Evolutionary conservation across 2,329 filamentous ascomycete genomes (phyloP), one percentile per base, ranked within the genome.

Genomic region (Fusarium dimerum): DNA sequence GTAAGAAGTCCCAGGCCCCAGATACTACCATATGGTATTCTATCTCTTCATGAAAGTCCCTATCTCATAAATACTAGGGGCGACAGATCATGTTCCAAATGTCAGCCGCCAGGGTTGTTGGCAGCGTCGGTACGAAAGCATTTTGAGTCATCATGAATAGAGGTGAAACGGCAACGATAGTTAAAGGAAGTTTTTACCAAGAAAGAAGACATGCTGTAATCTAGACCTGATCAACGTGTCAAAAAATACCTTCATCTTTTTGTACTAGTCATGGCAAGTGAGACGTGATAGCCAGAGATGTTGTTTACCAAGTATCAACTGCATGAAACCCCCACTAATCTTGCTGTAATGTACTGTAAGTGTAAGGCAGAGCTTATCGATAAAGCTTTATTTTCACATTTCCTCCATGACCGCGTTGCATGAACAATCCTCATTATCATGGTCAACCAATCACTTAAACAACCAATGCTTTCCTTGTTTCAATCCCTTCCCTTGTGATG

Each of bases 381-480:
- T 66, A 66, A 66, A 57, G 61, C 56, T 58, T 61, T 58, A 59
- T 54, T 63, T 62, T 63, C 43, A 26, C 20, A 26, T 26, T 26
- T 26, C 20, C 20, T 26, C 7, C 20, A 26, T 26, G 20, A 26
- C 20, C 20, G 20, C 7, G 20, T 26, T 7, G 20, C 32, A 36
- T 36, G 10, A 36, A 11, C 10, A 5, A 36, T 36, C 10, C 10
- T 15, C 10, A 36, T 36, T 9, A 36, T 15, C 32, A 36, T 36
- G 32, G 5, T 36, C 32, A 36, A 36, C 13, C 13, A 15, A 36
- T 36, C 32, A 36, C 32, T 11, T 12, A 11, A 9, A 6, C 9
- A 11, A 4, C 11, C 9, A 5, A 11, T 36, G 7, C 4, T 26
- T 26, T 26, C 5, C 9, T 36, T 9, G 13, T 9, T 36, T 9